Percentiles rank a stretch among this genome's conserved stretches.
These are phyloP conservation scores for Penicillium sp. DNA, from an alignment of 2,329 filamentous ascomycete genomes.

Conservation along the genomic window DNA sequence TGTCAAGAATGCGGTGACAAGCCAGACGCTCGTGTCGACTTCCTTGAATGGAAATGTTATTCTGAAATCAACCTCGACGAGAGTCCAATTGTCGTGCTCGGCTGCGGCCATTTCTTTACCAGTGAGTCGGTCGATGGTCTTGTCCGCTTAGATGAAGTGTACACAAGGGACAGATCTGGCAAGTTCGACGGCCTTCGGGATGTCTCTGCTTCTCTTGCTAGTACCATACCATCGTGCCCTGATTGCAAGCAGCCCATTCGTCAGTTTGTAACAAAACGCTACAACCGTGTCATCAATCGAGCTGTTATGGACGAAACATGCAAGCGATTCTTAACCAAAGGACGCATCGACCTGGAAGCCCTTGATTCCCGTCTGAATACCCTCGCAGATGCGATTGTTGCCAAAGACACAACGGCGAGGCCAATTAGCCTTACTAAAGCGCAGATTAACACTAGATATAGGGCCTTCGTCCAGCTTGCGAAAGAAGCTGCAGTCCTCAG, in stretches of 20 bases:
- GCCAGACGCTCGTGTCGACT: constrained; percentile 9
- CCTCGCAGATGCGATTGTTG: too few species aligned
- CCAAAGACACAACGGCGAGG: background rate
- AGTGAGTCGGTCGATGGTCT: constrained; percentile 11
- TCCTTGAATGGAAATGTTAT: constrained; percentile 7
- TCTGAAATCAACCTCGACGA: constrained; percentile 12
- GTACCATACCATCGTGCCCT: constrained; percentile 3
- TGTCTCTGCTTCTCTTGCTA: constrained; percentile 9
- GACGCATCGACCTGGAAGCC: background rate
- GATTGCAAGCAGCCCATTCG: constrained; percentile 14
- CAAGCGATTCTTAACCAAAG: constrained; percentile 9
- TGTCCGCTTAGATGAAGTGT: constrained; percentile 10
- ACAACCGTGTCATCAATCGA: constrained; percentile 13
- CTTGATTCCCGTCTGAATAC: constrained; percentile 6
- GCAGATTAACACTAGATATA: background rate
- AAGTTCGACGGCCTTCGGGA: constrained; percentile 11
- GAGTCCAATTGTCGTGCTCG: constrained; percentile 7
- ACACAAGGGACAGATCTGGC: constrained; percentile 8
- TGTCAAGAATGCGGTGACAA: constrained; percentile 10
- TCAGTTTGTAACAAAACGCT: constrained; percentile 14
- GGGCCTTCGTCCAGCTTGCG: background rate
- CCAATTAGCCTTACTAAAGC: background rate
- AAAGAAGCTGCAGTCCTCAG: background rate
- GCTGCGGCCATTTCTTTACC: constrained; percentile 13
- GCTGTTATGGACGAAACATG: constrained; percentile 11